A percentile compares a stretch with the other conserved stretches of the same genome.
These are phyloP conservation scores for Calonectria montana DNA, from an alignment of 2,329 filamentous ascomycete genomes.

Conservation along the genomic window DNA sequence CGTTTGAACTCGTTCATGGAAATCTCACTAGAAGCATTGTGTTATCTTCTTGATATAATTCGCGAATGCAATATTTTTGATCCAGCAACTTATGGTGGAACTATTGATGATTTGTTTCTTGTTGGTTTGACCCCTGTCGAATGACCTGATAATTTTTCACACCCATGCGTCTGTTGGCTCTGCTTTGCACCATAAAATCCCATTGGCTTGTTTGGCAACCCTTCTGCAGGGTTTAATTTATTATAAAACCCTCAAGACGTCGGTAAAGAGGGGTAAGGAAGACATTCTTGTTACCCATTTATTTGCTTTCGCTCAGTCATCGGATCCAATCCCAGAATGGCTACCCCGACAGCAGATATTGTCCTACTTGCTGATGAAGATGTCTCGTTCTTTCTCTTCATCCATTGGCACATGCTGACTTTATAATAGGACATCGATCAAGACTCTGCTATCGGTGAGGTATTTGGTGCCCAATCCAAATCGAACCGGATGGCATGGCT, in stretches of 20 bases:
- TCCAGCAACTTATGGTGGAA: background rate
- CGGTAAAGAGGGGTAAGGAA: background rate
- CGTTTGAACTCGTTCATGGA: background rate
- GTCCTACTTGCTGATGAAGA: background rate
- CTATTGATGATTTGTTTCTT: too few relatives aligned
- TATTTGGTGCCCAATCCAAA: background rate
- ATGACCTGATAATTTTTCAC: background rate
- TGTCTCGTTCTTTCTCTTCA: background rate
- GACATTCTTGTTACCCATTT: background rate
- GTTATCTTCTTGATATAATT: background rate
- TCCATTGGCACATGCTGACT: background rate
- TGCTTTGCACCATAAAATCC: background rate
- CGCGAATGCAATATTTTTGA: background rate
- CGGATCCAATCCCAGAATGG: background rate
- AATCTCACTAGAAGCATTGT: background rate
- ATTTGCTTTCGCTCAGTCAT: too few relatives aligned
- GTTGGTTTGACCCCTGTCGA: background rate
- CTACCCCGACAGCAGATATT: background rate
- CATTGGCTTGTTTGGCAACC: background rate
- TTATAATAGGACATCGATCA: background rate
- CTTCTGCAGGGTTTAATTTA: background rate
- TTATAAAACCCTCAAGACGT: background rate
- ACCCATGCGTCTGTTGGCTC: background rate
- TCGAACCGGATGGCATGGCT: background rate
- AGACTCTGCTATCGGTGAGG: conserved; percentile 2